Evolutionary conservation across 2,329 filamentous ascomycete species (phyloP).

Genomic region (Didymella pomorum): DNA sequence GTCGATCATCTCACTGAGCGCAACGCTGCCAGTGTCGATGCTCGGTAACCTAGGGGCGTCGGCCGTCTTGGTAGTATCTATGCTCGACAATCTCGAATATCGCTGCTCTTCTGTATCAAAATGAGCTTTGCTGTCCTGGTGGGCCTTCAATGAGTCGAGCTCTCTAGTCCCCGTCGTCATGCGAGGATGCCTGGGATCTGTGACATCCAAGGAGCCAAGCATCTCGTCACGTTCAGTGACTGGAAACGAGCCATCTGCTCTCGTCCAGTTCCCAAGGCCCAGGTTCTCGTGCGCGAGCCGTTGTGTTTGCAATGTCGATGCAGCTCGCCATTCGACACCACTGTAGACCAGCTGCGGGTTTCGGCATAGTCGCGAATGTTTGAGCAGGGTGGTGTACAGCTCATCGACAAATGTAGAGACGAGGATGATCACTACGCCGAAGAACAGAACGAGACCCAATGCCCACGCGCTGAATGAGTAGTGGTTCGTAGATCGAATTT

Average conservation of each 20-base stretch:
- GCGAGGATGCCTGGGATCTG: neutral
- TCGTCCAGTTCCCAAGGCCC: slow-evolving; percentile 27
- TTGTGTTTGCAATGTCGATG: slow-evolving; percentile 31
- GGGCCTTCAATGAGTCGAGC: neutral
- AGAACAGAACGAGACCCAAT: neutral
- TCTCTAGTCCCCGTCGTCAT: neutral
- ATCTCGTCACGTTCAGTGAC: neutral
- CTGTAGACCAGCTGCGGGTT: slow-evolving; percentile 4
- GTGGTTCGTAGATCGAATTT: neutral
- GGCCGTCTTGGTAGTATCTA: neutral
- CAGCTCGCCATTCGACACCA: slow-evolving; percentile 27
- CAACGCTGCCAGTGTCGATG: neutral
- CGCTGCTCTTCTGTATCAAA: neutral
- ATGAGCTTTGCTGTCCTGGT: neutral
- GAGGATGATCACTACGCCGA: neutral
- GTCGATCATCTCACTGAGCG: neutral
- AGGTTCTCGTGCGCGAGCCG: slow-evolving; percentile 30
- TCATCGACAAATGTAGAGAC: neutral
- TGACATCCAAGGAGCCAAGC: neutral
- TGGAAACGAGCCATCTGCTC: neutral
- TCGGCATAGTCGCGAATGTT: neutral
- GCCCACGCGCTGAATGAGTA: neutral
- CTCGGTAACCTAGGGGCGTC: neutral
- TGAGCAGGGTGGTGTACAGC: neutral
- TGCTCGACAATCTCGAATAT: neutral